phyloP scores from a whole-genome alignment of 495 filamentous ascomycete genomes.

The Aspergillus bridgeri region DNA sequence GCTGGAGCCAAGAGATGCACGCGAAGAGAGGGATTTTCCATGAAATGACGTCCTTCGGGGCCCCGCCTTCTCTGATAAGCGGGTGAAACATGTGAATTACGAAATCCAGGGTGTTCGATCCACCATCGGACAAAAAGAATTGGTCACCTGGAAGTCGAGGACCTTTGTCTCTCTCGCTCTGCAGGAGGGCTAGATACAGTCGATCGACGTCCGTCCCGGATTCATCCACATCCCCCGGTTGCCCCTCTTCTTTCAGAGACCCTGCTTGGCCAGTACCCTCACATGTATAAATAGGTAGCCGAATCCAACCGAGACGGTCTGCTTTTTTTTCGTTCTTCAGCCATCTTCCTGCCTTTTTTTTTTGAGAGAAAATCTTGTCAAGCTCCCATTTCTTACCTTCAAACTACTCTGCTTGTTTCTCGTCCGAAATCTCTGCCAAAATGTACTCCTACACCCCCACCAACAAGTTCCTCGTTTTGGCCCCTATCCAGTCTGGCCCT shows the following conservation, averaged over 20 bases:
- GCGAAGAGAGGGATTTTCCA: slow-evolving; percentile 14
- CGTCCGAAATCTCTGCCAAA: slow-evolving; percentile 15
- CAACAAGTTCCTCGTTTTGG: slow-evolving; percentile 38
- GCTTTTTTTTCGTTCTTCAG: background rate
- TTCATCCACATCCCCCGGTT: slow-evolving; percentile 23
- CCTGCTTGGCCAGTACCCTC: slow-evolving; percentile 19
- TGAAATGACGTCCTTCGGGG: slow-evolving; percentile 20
- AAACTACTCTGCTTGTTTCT: slow-evolving; percentile 8
- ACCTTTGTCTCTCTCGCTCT: slow-evolving; percentile 19
- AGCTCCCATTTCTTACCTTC: background rate
- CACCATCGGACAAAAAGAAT: slow-evolving; percentile 23
- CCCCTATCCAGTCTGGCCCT: slow-evolving; percentile 37
- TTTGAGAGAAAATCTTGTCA: slow-evolving; percentile 1
- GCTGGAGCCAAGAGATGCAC: slow-evolving; percentile 16
- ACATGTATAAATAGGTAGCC: slow-evolving; percentile 34
- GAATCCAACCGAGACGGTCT: slow-evolving; percentile 19
- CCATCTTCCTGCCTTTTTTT: slow-evolving; percentile 6
- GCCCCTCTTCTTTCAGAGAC: slow-evolving; percentile 27
- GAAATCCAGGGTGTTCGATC: slow-evolving; percentile 18
- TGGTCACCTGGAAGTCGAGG: slow-evolving; percentile 13
- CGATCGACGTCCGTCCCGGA: slow-evolving; percentile 28
- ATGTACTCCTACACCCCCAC: slow-evolving; percentile 39
- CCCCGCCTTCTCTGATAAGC: slow-evolving; percentile 12
- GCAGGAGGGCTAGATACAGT: slow-evolving; percentile 27
- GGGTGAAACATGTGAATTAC: slow-evolving; percentile 20